Evolutionary conservation across 129 eudicot species (phyloP).

Genomic region (Pseudognaphalium luteoalbum): DNA sequence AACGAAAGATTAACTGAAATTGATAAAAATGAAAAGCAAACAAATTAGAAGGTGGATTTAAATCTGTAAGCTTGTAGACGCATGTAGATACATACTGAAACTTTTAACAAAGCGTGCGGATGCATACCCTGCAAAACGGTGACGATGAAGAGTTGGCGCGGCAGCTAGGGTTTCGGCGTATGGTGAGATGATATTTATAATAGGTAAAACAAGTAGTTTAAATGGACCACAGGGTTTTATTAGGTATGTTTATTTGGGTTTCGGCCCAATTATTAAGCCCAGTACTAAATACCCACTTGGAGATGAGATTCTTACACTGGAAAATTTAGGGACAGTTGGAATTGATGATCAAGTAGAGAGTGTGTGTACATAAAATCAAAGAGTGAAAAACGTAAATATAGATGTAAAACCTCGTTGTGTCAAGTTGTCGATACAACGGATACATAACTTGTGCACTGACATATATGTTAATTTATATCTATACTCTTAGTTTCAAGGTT

Average conservation of each 20-base stretch:
- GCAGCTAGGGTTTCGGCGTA: constrained; percentile 36
- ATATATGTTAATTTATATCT: too few relatives aligned
- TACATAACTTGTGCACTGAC: too few relatives aligned
- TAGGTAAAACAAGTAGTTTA: neutral
- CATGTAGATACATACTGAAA: neutral
- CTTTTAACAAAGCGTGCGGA: neutral
- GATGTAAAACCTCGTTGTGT: too few relatives aligned
- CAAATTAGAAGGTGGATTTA: neutral
- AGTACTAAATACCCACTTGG: neutral
- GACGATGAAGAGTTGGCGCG: constrained; percentile 23
- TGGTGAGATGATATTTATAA: constrained; percentile 7
- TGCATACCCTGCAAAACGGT: neutral
- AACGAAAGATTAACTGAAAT: neutral
- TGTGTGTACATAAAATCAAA: too few relatives aligned
- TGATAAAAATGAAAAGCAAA: neutral
- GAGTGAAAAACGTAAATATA: too few relatives aligned
- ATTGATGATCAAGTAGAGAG: too few relatives aligned
- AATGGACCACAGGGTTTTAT: constrained; percentile 4
- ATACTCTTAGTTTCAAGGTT: too few relatives aligned
- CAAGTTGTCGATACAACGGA: too few relatives aligned
- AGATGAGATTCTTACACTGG: too few relatives aligned
- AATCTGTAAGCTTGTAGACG: neutral
- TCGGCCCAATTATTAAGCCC: constrained; percentile 12
- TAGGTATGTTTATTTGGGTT: neutral
- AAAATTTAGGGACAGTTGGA: too few relatives aligned